Evolutionary conservation across 2,329 filamentous ascomycete genomes (phyloP), one percentile per base, ranked within the genome.

Genomic region (Claviceps sp.): DNA sequence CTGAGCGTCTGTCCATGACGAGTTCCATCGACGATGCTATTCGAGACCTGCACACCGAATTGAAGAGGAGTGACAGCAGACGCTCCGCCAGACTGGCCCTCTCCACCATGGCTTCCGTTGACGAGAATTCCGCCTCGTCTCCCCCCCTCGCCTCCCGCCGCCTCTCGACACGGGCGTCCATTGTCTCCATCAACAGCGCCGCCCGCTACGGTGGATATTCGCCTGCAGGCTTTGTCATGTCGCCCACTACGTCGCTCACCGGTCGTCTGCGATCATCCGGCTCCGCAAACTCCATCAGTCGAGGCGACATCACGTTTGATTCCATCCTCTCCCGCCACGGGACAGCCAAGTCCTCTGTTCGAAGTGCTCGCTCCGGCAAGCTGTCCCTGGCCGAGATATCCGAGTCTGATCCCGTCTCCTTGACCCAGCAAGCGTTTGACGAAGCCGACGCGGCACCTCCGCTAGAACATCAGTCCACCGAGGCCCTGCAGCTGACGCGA

Each of bases 11-110:
- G 65, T 86, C 84, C 59, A 78, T 79, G 70, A 83, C 81, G 52
- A 86, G 82, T 56, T 87, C 86, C 55, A 85, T 89, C 61, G 85
- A 85, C 60, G 80, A 86, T 70, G 85, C 86, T 59, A 90, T 89
- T 60, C 78, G 84, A 54, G 80, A 84, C 61, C 73, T 88, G 57
- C 82, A 87, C 66, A 73, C 80, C 55, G 82, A 86, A 66, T 72
- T 86, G 62, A 87, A 86, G 67, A 76, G 80, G 58, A 79, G 74
- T 62, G 84, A 86, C 62, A 86, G 81, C 62, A 75, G 79, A 55
- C 75, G 77, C 53, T 84, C 82, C 2, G 85, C 81, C 8, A 71
- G 82, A 48, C 71, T 79, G 45, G 79, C 77, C 20, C 71, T 73
- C 58, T 66, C 60, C 61, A 61, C 58, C 53, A 54, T 58, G 50